phyloP scores from a whole-genome alignment of 169 alveolate genomes.

The Cystoisospora suis region DNA sequence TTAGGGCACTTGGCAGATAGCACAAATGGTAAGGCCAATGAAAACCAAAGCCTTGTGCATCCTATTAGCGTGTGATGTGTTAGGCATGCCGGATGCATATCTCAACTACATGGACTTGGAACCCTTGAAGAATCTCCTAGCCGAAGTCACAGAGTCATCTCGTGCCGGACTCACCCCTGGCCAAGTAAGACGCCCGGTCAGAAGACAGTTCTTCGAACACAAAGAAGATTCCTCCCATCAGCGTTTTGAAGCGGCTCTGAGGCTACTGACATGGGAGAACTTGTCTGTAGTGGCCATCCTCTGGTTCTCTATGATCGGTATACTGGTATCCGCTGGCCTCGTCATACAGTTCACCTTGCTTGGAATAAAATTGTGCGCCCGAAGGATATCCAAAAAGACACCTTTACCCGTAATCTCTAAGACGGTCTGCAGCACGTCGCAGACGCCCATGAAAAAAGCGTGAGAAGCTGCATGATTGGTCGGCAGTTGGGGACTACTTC shows the following conservation, averaged over 20 bases:
- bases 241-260: neutral
- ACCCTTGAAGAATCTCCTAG: constrained; percentile 4
- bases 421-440: neutral
- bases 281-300: neutral
- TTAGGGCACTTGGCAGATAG: neutral
- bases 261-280: constrained; percentile 13
- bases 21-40: neutral
- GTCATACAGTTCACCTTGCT: neutral
- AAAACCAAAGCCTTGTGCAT: too few relatives aligned
- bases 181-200: neutral
- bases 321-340: constrained; percentile 10
- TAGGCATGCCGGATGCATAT: constrained; percentile 8
- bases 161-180: neutral
- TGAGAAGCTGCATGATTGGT: too few relatives aligned
- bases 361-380: neutral
- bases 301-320: constrained; percentile 14
- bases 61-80: too few relatives aligned
- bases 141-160: neutral
- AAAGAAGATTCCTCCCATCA: too few relatives aligned
- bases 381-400: neutral
- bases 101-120: constrained; percentile 15
- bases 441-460: neutral
- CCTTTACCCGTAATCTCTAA: neutral
- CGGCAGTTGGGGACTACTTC: too few relatives aligned
- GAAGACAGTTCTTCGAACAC: neutral